Evolutionary conservation across 2,329 filamentous ascomycete species (phyloP), one percentile per base, ranked within the genome.

Genomic region (Didymella exigua): DNA sequence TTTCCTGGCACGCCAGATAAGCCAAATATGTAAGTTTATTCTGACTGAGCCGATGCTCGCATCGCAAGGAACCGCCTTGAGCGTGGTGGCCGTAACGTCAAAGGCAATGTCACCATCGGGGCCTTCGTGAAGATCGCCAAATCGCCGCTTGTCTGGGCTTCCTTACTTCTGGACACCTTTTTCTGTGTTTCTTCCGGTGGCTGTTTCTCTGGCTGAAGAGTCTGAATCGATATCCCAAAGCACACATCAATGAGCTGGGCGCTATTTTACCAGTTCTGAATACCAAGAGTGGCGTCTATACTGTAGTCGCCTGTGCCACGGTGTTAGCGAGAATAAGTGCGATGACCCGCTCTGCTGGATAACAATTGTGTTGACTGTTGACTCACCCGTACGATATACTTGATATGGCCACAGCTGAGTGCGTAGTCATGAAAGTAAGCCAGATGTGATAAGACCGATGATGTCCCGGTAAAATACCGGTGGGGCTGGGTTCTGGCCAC

Each of bases 161-260:
- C 86, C 9, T 69, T 84, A 0, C 55, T 81, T 1, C 74, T 83
- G 26, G 79, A 84, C 41, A 75, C 83, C 5, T 74, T 86, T 21
- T 86, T 86, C 70, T 86, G 82, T 81, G 85, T 85, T 1, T 76
- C 68, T 6, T 73, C 78, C 1, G 83, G 81, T 2, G 79, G 77
- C 0, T 86, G 82, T 54, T 66, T 85, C 75, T 87, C 0, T 86
- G 84, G 84, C 72, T 86, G 41, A 86, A 86, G 69, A 82, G 79
- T 50, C 62, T 86, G 13, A 68, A 78, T 1, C 74, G 80, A 2
- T 85, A 78, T 63, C 75, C 77, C 0, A 73, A 74, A 0, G 70
- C 79, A 1, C 73, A 73, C 11, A 67, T 85, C 43, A 85, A 84
- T 61, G 75, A 83, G 44, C 71, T 85, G 0, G 81, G 80, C 1